A percentile compares a stretch with the other conserved stretches of the same genome.
These are phyloP conservation scores for Hymenoscyphus occultus DNA, from an alignment of 2,329 filamentous ascomycete species.

Conservation along the genomic window DNA sequence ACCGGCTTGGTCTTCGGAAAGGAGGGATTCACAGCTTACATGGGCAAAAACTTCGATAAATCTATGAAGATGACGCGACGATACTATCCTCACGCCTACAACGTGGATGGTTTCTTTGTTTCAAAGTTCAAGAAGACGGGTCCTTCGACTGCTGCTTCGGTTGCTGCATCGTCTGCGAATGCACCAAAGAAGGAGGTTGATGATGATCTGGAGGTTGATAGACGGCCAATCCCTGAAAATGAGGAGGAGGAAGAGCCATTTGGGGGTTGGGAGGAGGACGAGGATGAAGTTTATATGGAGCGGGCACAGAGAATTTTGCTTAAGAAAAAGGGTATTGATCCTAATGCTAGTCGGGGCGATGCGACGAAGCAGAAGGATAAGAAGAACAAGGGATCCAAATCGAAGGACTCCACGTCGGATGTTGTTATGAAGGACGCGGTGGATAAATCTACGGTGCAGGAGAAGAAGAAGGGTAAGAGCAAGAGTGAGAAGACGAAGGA, in stretches of 20 bases:
- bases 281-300: conserved; percentile 69
- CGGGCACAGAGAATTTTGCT: conserved; percentile 71
- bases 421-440: not conserved
- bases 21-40: conserved; percentile 86
- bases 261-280: conserved; percentile 71
- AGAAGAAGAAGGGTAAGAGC: not conserved
- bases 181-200: conserved; percentile 39
- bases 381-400: not conserved
- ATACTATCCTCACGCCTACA: conserved; percentile 89
- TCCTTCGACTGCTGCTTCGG: conserved; percentile 57
- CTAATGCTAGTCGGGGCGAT: conserved; percentile 50
- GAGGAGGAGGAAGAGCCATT: conserved; percentile 50
- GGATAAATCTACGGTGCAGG: not conserved
- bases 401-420: not conserved
- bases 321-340: conserved; percentile 71
- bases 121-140: conserved; percentile 94
- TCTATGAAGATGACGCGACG: conserved; percentile 78
- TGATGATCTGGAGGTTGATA: conserved; percentile 54
- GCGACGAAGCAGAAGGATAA: conserved; percentile 20
- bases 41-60: conserved; percentile 87
- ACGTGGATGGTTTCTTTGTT: conserved; percentile 98
- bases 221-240: conserved; percentile 52
- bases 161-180: conserved; percentile 26
- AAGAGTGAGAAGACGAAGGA: not conserved
- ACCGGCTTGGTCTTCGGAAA: conserved; percentile 87